Conservation (phyloP, 1,284 basidiomycete genomes). For the Trichosporon sp. region DNA sequence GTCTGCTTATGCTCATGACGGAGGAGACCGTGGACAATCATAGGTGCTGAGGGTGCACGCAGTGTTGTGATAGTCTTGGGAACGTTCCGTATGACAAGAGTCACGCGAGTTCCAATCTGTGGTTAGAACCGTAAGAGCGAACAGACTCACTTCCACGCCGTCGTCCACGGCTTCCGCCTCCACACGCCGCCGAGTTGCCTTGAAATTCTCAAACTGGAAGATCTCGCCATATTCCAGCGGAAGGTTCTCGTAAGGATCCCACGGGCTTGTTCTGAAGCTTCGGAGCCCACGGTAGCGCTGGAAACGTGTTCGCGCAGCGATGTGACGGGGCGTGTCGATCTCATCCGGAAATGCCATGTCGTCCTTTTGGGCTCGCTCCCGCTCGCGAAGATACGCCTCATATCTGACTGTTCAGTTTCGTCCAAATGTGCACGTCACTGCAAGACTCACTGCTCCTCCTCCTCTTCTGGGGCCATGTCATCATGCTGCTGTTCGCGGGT, state of each 20-base stretch:
- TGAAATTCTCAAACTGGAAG: conserved; percentile 96
- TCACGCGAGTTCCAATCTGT: conserved; percentile 75
- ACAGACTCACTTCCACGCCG: conserved; percentile 60
- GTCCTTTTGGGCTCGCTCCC: conserved; percentile 60
- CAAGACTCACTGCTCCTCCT: conserved; percentile 67
- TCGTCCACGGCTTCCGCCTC: conserved; percentile 62
- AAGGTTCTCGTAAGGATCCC: conserved; percentile 96
- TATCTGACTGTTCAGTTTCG: conserved; percentile 53
- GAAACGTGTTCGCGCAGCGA: conserved; percentile 81
- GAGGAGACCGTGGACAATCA: conserved; percentile 76
- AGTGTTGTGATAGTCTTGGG: conserved; percentile 52
- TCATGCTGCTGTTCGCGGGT: conserved; percentile 43
- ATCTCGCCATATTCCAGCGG: conserved; percentile 91
- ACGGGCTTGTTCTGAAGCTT: conserved; percentile 89
- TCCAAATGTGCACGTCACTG: background rate
- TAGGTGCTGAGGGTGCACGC: conserved; percentile 53
- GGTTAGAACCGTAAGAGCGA: background rate
- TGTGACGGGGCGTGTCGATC: conserved; percentile 88
- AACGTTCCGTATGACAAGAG: conserved; percentile 66
- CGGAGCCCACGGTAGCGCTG: conserved; percentile 87
- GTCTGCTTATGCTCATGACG: conserved; percentile 97
- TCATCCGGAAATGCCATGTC: conserved; percentile 91
- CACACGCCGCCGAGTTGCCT: conserved; percentile 74
- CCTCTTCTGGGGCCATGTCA: conserved; percentile 66
- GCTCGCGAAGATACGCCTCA: conserved; percentile 61